A percentile compares a stretch with the other conserved stretches of the same genome.
phyloP scores from a whole-genome alignment of 2,329 filamentous ascomycete species.

The Fusarium circinatum region DNA sequence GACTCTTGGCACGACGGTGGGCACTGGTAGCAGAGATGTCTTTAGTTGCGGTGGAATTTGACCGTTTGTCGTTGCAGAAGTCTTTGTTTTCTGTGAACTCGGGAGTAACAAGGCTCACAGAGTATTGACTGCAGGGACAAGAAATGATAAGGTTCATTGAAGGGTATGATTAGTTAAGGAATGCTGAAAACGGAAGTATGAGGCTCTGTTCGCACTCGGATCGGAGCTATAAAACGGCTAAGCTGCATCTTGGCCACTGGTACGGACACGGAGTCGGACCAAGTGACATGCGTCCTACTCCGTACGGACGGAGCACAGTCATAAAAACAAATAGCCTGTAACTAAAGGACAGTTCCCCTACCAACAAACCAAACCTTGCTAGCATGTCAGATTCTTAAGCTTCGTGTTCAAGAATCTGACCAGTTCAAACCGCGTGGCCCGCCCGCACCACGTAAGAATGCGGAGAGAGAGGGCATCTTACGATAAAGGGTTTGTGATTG shows the following conservation, averaged over 20 bases:
- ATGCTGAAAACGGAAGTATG: background rate
- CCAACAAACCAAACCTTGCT: background rate
- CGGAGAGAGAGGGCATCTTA: background rate
- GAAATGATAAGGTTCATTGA: background rate
- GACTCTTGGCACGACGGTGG: background rate
- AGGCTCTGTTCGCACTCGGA: background rate
- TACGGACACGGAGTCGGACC: constrained; percentile 7
- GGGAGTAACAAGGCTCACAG: background rate
- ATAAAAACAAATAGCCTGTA: background rate
- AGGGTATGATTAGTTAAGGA: background rate
- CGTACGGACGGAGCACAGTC: background rate
- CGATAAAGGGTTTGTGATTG: background rate
- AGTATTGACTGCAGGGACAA: background rate
- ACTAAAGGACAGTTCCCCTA: background rate
- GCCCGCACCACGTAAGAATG: background rate
- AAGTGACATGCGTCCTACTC: background rate
- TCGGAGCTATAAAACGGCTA: background rate
- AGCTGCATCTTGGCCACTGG: background rate
- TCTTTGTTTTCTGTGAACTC: background rate
- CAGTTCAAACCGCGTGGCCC: background rate
- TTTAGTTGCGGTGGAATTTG: background rate
- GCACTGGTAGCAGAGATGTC: background rate
- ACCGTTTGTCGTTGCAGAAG: background rate
- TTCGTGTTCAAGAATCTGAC: constrained; percentile 7
- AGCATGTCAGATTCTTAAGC: background rate